Base-by-base conservation (phyloP, 768 basidiomycete genomes). In the Ramaria rubella region DNA sequence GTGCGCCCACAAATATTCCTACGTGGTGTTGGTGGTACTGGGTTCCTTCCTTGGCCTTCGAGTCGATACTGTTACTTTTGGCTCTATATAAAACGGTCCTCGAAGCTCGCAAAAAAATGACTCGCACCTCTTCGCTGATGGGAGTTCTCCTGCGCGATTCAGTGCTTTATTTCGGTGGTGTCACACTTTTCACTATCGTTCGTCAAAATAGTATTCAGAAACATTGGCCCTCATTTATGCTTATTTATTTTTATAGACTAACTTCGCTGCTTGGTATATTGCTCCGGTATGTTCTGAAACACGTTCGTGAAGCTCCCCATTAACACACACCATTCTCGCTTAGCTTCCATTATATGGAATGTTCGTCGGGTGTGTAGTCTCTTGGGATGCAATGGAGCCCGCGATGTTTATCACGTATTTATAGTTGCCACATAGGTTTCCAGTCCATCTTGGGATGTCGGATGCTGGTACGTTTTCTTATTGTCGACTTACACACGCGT, bases 371-470 rank as follows among this genome's bases (percentile, higher is more conserved):
- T 51, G n/a, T 36, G 49, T 21, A 12, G n/a, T 48, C 26, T 24
- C 3, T 48, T n/a, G n/a, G n/a, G n/a, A 51, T 23, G 8, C 23
- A 27, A 27, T 15, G 26, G 15, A 23, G 5, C 15, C 5, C 30
- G 4, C 15, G 15, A 27, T 17, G 49, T 31, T 36, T 17, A 51
- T 15, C 49, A 3, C 11, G 24, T 34, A 24, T 2, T 36, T 23
- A 15, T 31, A 51, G 31, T 24, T 51, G 49, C 15, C 49, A 51
- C 33, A 51, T 51, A 12, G 29, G 30, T 11, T 33, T 51, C 33
- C 49, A 51, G 29, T 51, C 49, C 12, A 36, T 51, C 21, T 51
- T 51, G 33, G 49, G 30, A 34, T 51, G 49, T 30, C 49, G 49
- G 49, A 51, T 51, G 49, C 21, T 51, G 49, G 49, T 51, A 36